These are phyloP conservation scores for Jamesozyma piceae DNA, from an alignment of 805 yeast genomes.

Conservation along the genomic window DNA sequence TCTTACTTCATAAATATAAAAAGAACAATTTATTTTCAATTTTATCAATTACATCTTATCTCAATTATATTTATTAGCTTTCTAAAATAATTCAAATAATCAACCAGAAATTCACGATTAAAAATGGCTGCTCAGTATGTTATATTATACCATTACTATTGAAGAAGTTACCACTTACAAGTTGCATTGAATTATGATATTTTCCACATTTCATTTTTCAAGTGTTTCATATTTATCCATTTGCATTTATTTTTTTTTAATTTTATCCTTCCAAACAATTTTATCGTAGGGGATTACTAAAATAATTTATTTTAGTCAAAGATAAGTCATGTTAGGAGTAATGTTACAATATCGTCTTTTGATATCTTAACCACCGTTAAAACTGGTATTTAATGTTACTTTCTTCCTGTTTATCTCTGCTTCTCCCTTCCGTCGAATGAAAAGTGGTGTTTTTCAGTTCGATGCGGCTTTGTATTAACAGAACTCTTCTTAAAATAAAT, in stretches of 20 bases:
- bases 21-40: no score
- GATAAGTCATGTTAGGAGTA: slow-evolving; percentile 15
- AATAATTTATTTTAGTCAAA: slow-evolving; percentile 18
- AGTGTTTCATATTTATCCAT: background rate
- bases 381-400: background rate
- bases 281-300: slow-evolving; percentile 27
- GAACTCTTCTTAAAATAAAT: background rate
- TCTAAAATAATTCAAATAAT: no score
- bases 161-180: slow-evolving; percentile 4
- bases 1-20: no score
- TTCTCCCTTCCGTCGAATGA: slow-evolving; percentile 33
- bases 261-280: background rate
- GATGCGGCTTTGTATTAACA: slow-evolving; percentile 27
- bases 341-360: background rate
- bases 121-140: slow-evolving; percentile 35
- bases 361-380: slow-evolving; percentile 9
- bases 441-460: slow-evolving; percentile 33
- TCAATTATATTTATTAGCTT: no score
- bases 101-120: slow-evolving; percentile 15
- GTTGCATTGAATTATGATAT: slow-evolving; percentile 9
- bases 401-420: slow-evolving; percentile 29
- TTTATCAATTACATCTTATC: no score
- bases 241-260: background rate
- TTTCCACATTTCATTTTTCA: background rate
- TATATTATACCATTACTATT: background rate